Percentiles rank a stretch among this genome's conserved stretches.
Evolutionary conservation across 257 asterid genomes (phyloP).

Genomic region (Gentiana dahurica): DNA sequence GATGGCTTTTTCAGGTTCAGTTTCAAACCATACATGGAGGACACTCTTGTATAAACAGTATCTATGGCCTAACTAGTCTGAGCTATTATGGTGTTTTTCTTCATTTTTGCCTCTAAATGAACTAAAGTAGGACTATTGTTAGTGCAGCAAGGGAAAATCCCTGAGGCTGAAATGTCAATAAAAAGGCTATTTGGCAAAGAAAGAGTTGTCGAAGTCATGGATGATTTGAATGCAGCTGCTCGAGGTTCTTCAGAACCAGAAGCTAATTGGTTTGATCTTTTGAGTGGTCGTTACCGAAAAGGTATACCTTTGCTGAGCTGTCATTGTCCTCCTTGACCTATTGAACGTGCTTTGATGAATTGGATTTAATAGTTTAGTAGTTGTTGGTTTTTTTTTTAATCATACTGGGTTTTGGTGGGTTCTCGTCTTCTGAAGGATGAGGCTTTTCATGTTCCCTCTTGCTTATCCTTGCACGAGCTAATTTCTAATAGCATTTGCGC

Average conservation of each 20-base stretch:
- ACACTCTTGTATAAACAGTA: not conserved
- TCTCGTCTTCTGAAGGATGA: too few species aligned
- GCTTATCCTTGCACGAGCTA: not conserved
- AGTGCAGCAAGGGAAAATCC: constrained; percentile 67
- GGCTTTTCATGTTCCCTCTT: too few species aligned
- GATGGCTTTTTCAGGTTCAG: constrained; percentile 86
- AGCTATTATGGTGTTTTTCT: constrained; percentile 8
- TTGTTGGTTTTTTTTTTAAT: not conserved
- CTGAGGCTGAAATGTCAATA: constrained; percentile 64
- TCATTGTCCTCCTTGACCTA: not conserved
- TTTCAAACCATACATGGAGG: not conserved
- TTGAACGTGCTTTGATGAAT: not conserved
- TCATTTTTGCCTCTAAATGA: not conserved
- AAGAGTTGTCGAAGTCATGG: constrained; percentile 82
- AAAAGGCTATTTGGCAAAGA: constrained; percentile 76
- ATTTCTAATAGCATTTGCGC: not conserved
- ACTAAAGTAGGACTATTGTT: constrained; percentile 12
- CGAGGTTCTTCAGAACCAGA: constrained; percentile 73
- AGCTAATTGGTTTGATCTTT: constrained; percentile 96
- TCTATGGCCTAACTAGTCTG: not conserved
- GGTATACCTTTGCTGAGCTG: constrained; percentile 30
- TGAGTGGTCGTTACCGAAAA: constrained; percentile 79
- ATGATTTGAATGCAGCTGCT: constrained; percentile 59
- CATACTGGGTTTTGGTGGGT: not conserved
- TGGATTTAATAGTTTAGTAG: not conserved